Conservation (phyloP, 2,329 filamentous ascomycete genomes). For the Hansfordia pulvinata region DNA sequence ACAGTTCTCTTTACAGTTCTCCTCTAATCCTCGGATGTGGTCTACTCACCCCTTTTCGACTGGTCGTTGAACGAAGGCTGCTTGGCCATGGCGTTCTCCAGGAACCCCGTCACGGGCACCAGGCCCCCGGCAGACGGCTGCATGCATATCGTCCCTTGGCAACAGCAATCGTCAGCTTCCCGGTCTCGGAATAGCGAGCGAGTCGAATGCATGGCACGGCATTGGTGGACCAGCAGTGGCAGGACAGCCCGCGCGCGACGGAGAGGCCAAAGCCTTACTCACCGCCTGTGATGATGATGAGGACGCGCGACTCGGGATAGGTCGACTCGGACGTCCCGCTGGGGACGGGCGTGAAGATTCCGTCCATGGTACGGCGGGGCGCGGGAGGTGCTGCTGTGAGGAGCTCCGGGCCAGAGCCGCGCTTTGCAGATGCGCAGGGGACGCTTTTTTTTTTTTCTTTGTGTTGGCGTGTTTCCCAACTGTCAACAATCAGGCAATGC, state of each 20-base stretch:
- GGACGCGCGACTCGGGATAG: constrained; percentile 62
- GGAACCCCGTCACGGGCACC: constrained; percentile 66
- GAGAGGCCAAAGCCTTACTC: constrained; percentile 43
- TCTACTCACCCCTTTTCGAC: constrained; percentile 30
- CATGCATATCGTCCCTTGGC: constrained; percentile 71
- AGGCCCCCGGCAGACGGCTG: constrained; percentile 67
- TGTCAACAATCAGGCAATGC: no score
- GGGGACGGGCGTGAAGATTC: constrained; percentile 8
- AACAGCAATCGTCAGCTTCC: constrained; percentile 13
- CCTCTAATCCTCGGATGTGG: no score
- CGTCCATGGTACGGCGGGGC: no score
- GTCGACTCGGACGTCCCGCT: constrained; percentile 12
- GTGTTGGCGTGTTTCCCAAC: no score
- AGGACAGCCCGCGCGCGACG: not conserved
- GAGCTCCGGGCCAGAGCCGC: no score
- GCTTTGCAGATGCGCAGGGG: no score
- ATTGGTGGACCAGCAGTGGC: not conserved
- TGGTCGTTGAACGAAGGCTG: constrained; percentile 78
- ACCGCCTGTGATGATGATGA: constrained; percentile 81
- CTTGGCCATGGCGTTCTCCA: constrained; percentile 70
- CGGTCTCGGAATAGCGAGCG: constrained; percentile 2
- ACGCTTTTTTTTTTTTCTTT: no score
- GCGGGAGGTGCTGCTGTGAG: no score
- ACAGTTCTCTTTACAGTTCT: no score
- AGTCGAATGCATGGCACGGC: no score